Conservation (phyloP, 331 rosid genomes). For the Acacia concinna region DNA sequence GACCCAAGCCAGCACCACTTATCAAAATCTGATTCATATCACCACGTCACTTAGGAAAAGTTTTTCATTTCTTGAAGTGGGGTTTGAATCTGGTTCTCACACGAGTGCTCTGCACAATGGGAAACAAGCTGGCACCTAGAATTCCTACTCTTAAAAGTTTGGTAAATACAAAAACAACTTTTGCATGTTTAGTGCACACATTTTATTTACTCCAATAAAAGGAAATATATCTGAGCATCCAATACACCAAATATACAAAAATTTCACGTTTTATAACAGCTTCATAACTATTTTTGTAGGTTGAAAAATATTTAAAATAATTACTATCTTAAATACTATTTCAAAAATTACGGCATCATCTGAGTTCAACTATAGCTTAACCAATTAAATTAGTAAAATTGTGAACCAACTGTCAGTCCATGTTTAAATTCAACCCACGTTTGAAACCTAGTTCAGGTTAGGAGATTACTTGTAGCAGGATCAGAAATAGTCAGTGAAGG, state of each 20-base stretch:
- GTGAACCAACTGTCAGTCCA: not conserved
- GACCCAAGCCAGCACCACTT: not conserved
- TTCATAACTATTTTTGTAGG: not conserved
- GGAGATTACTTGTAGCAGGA: conserved; percentile 52
- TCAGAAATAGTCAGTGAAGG: conserved; percentile 70
- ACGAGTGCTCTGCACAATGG: not conserved
- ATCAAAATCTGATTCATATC: not conserved
- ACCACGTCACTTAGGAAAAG: not conserved
- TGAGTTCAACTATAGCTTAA: not conserved
- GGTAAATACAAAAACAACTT: not conserved
- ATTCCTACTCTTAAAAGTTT: not conserved
- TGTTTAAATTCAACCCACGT: not conserved
- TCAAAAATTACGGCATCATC: not conserved
- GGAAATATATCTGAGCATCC: not conserved
- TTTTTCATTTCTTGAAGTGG: not conserved
- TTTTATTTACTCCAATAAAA: not conserved
- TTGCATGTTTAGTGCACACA: not conserved
- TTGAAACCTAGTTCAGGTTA: conserved; percentile 18
- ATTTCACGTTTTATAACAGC: not conserved
- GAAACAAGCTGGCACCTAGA: not conserved
- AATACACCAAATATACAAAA: not conserved
- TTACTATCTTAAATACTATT: not conserved
- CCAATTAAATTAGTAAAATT: not conserved
- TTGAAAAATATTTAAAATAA: not conserved
- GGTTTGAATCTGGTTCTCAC: not conserved